phyloP scores from a whole-genome alignment of 2,329 filamentous ascomycete species.

The Talaromyces sp. region DNA sequence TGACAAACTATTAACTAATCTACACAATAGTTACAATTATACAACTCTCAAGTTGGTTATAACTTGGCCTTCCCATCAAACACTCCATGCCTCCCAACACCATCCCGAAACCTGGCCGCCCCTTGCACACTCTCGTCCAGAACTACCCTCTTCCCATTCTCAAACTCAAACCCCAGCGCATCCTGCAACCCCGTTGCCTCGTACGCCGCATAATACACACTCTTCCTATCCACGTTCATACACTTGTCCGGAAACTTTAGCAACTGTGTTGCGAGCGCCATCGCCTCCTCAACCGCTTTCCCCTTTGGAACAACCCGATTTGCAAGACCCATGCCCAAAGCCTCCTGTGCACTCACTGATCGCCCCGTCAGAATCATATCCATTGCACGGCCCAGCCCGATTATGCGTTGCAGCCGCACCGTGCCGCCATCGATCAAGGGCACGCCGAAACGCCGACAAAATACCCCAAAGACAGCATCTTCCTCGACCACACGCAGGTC shows the following conservation, averaged over 20 bases:
- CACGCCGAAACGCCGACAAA: slow-evolving; percentile 52
- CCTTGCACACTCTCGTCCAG: slow-evolving; percentile 40
- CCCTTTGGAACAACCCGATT: slow-evolving; percentile 51
- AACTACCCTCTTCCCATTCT: slow-evolving; percentile 41
- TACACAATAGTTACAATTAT: background rate
- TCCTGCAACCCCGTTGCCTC: slow-evolving; percentile 47
- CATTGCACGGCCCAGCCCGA: slow-evolving; percentile 51
- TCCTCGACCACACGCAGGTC: slow-evolving; percentile 53
- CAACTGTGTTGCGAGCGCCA: slow-evolving; percentile 44
- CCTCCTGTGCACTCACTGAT: slow-evolving; percentile 46
- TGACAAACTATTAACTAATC: background rate
- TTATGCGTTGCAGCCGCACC: slow-evolving; percentile 47
- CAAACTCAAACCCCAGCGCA: slow-evolving; percentile 47
- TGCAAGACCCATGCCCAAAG: slow-evolving; percentile 49
- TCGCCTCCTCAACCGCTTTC: slow-evolving; percentile 46
- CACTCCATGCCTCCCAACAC: slow-evolving; percentile 35
- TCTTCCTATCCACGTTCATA: slow-evolving; percentile 48
- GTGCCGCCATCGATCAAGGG: slow-evolving; percentile 52
- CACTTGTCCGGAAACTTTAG: slow-evolving; percentile 49
- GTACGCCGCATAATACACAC: slow-evolving; percentile 49
- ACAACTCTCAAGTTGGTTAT: background rate
- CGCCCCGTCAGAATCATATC: slow-evolving; percentile 57
- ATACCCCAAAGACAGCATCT: slow-evolving; percentile 52
- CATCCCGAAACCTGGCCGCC: slow-evolving; percentile 37
- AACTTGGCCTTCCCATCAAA: background rate